Conservation (phyloP, 2,329 filamentous ascomycete genomes). For the Aspergillus sp. region DNA sequence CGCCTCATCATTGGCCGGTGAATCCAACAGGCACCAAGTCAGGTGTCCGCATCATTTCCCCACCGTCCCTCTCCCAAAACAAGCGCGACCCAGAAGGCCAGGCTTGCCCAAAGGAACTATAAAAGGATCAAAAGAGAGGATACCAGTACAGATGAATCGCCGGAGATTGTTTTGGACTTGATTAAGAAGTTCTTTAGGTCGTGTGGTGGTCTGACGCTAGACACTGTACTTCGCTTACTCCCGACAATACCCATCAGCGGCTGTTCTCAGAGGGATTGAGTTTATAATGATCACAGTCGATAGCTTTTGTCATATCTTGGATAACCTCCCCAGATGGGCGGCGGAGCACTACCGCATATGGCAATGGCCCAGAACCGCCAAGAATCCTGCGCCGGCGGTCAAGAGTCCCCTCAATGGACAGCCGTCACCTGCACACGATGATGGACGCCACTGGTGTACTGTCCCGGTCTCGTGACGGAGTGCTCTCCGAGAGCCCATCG, state of each 20-base stretch:
- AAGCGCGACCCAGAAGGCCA: neutral
- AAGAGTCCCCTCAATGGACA: constrained; percentile 5
- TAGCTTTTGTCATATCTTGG: too few species aligned
- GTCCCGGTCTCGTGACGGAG: constrained; percentile 6
- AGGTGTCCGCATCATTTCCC: too few species aligned
- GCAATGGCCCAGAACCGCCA: constrained; percentile 7
- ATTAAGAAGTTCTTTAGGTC: neutral
- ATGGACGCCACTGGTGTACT: neutral
- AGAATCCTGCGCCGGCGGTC: constrained; percentile 1
- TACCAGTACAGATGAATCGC: too few species aligned
- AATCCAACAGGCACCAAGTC: too few species aligned
- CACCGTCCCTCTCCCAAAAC: too few species aligned
- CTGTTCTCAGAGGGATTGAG: neutral
- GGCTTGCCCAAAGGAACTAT: neutral
- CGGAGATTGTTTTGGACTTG: neutral
- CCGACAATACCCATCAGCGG: neutral
- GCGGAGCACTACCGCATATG: constrained; percentile 1
- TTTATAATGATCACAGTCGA: too few species aligned
- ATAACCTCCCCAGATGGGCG: neutral
- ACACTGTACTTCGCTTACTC: too few species aligned
- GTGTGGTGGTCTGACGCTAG: neutral
- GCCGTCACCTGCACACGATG: neutral
- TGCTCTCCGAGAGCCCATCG: neutral
- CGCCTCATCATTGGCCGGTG: too few species aligned
- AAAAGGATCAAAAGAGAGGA: too few species aligned